Percentiles rank a stretch among this genome's conserved stretches.
These are phyloP conservation scores for Acorus calamus DNA, from an alignment of 106 monocot species.

Conservation along the genomic window DNA sequence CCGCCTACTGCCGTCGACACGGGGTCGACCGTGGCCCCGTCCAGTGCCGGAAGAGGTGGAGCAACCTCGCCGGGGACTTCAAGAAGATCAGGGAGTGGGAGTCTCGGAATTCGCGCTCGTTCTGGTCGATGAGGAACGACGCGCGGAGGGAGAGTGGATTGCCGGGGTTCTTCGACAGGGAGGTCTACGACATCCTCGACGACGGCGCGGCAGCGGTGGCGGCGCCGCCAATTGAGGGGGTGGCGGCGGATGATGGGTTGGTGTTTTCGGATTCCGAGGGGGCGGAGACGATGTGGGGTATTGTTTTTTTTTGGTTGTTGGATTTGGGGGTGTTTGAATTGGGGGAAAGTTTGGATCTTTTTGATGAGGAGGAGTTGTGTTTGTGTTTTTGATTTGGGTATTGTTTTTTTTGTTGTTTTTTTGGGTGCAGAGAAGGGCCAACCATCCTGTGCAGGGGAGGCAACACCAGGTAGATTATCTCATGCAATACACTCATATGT, in stretches of 20 bases:
- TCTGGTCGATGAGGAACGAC: constrained; percentile 79
- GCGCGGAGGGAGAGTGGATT: constrained; percentile 54
- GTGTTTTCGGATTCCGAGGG: constrained; percentile 39
- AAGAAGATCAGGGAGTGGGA: constrained; percentile 93
- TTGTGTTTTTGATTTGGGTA: no score
- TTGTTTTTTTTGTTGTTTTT: no score
- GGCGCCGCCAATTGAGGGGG: not conserved
- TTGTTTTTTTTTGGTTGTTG: not conserved
- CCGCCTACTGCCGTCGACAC: constrained; percentile 50
- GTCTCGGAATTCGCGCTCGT: constrained; percentile 21
- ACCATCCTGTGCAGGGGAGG: no score
- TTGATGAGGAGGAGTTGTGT: no score
- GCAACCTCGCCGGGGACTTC: constrained; percentile 77
- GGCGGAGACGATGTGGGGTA: constrained; percentile 27
- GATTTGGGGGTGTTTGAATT: not conserved
- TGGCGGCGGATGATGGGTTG: constrained; percentile 9
- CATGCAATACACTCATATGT: no score
- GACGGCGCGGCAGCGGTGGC: constrained; percentile 12
- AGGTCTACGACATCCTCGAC: constrained; percentile 82
- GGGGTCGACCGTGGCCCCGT: constrained; percentile 65
- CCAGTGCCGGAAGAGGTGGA: constrained; percentile 93
- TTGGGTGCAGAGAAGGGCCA: no score
- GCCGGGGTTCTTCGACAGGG: constrained; percentile 82
- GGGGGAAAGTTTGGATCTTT: no score
- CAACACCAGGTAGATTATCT: no score